A percentile compares a stretch with the other conserved stretches of the same genome.
Evolutionary conservation across 139 green algal species (phyloP).

Genomic region (Chlorella vulgaris): DNA sequence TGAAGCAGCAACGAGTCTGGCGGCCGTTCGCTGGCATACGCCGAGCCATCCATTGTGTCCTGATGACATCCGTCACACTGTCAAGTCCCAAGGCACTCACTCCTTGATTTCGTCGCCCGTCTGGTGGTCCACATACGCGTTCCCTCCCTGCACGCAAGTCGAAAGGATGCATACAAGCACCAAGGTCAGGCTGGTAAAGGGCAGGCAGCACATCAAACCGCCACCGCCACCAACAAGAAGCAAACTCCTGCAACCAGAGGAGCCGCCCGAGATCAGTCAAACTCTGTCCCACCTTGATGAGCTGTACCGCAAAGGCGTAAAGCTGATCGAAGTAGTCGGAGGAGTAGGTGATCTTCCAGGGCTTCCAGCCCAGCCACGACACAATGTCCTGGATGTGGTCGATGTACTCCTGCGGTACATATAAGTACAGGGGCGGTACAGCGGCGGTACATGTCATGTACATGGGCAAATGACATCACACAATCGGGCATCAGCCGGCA

Average conservation of each 20-base stretch:
- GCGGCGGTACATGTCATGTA: no score
- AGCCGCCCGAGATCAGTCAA: no score
- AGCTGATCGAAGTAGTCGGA: conserved; percentile 96
- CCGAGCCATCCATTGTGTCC: no score
- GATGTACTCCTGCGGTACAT: conserved; percentile 88
- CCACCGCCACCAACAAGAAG: no score
- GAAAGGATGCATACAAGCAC: background rate
- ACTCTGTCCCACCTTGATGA: conserved; percentile 90
- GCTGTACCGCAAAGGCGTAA: conserved; percentile 88
- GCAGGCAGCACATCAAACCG: no score
- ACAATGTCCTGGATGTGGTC: conserved; percentile 97
- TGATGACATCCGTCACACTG: background rate
- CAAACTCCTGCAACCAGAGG: no score
- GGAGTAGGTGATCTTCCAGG: conserved; percentile 93
- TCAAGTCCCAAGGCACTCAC: conserved; percentile 21
- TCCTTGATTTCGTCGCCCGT: conserved; percentile 93
- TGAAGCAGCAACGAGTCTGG: background rate
- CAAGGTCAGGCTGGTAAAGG: no score
- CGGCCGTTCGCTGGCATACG: background rate
- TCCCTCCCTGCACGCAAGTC: conserved; percentile 38
- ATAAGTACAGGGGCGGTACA: background rate
- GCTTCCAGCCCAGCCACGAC: conserved; percentile 93
- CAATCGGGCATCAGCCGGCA: no score
- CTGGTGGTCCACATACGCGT: conserved; percentile 97
- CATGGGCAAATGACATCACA: no score